A percentile compares a stretch with the other conserved stretches of the same genome.
Evolutionary conservation across 2,329 filamentous ascomycete species (phyloP).

Genomic region (Talaromyces amestolkiae): DNA sequence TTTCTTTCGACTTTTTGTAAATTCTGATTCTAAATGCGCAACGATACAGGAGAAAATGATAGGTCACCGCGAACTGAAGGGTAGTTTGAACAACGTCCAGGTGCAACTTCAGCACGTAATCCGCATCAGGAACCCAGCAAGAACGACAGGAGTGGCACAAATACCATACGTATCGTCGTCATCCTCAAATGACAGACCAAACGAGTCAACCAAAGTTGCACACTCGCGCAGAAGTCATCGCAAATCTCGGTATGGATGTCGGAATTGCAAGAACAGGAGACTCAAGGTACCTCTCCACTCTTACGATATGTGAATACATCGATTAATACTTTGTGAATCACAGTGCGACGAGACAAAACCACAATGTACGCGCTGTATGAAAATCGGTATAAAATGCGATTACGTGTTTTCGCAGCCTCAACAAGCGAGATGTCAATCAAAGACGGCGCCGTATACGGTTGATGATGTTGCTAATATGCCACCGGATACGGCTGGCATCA

Average conservation of each 20-base stretch:
- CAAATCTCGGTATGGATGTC: slow-evolving; percentile 19
- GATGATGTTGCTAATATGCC: not conserved
- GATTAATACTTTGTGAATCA: not conserved
- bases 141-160: too few species aligned
- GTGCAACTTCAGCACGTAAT: not conserved
- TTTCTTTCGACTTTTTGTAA: not conserved
- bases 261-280: slow-evolving; percentile 19
- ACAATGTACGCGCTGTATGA: slow-evolving; percentile 15
- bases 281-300: slow-evolving; percentile 12
- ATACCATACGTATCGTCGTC: not conserved
- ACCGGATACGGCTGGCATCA: slow-evolving; percentile 2
- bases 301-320: not conserved
- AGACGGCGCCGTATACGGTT: not conserved
- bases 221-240: slow-evolving; percentile 17
- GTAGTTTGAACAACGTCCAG: not conserved
- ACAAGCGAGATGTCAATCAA: not conserved
- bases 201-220: not conserved
- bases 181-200: not conserved
- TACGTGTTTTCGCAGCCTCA: slow-evolving; percentile 3
- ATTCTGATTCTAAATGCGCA: not conserved
- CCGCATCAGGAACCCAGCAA: not conserved
- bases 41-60: not conserved
- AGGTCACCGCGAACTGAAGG: not conserved
- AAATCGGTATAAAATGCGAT: slow-evolving; percentile 19
- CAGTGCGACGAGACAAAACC: slow-evolving; percentile 21